phyloP scores from a whole-genome alignment of 306 rosid genomes.

The Medicago arabica region DNA sequence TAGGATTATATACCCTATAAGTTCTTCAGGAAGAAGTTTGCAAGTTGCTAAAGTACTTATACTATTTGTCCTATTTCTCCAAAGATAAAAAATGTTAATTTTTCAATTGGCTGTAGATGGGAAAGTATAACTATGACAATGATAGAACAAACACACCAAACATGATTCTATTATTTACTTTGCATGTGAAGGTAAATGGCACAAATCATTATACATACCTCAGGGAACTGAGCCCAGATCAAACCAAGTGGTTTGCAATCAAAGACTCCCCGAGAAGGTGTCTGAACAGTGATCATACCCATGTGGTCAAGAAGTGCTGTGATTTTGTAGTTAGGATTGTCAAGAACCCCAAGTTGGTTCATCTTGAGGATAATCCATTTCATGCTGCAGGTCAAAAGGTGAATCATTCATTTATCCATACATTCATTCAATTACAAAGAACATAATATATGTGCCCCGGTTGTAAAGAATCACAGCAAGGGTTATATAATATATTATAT shows the following conservation, averaged over 20 bases:
- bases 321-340: constrained; percentile 92
- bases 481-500: neutral
- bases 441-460: neutral
- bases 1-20: constrained; percentile 15
- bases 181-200: constrained; percentile 11
- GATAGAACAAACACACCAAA: constrained; percentile 9
- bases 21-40: constrained; percentile 11
- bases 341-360: constrained; percentile 93
- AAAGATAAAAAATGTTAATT: neutral
- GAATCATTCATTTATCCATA: neutral
- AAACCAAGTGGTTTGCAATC: constrained; percentile 98
- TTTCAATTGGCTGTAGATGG: constrained; percentile 3
- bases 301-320: constrained; percentile 89
- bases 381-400: constrained; percentile 64
- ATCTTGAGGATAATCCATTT: constrained; percentile 93
- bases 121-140: constrained; percentile 3
- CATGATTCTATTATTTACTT: constrained; percentile 23
- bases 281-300: constrained; percentile 94
- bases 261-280: constrained; percentile 78
- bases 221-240: constrained; percentile 94
- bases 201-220: constrained; percentile 55
- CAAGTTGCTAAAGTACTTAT: neutral
- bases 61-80: neutral
- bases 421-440: constrained; percentile 9
- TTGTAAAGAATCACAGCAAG: neutral